Evolutionary conservation across 2,329 filamentous ascomycete species (phyloP), one percentile per base, ranked within the genome.

Genomic region (Colletotrichum magnum): DNA sequence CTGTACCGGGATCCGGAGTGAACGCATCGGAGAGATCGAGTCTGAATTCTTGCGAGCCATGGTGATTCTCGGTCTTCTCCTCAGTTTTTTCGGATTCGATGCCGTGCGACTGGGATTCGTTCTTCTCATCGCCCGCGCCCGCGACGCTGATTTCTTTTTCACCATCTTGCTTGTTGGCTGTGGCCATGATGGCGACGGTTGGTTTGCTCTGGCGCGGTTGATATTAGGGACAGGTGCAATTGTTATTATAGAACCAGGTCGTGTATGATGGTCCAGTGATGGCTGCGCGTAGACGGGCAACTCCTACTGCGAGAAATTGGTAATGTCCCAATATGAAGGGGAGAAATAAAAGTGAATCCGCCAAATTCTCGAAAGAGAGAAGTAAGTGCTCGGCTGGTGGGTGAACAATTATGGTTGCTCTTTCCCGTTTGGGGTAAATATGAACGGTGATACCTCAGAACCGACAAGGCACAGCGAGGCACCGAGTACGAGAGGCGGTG

Each of bases 1-100:
- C 92, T 1, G 89, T 91, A 6, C 91, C 91, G 1, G 90, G 91
- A 75, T 95, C 92, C 48, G 77, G 78, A 15, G 77, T 80, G 18
- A 80, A 69, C 26, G 77, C 78, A 73, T 79, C 76, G 26, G 74
- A 67, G 32, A 72, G 72, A 64, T 79, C 73, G 59, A 76, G 58
- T 18, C 72, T 59, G 56, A 66, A 70, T 18, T 41, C 61, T 13
- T 70, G 71, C 59, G 70, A 60, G 2, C 18, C 64, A 50, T 70
- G 53, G 39, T 58, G 53, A 13, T 58, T 10, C 32, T 36, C 32
- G 7, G 6, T 36, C 7, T 36, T 36, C 32, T 24, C 52, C 12
- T 64, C 53, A 15, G 53, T 28, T 13, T 56, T 45, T 24, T 71
- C 57, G 16, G 57, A 15, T 9, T 54, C 52, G 9, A 64, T 57